A percentile compares a stretch with the other conserved stretches of the same genome.
phyloP scores from a whole-genome alignment of 495 filamentous ascomycete species.

The Talaromyces thailandensis region DNA sequence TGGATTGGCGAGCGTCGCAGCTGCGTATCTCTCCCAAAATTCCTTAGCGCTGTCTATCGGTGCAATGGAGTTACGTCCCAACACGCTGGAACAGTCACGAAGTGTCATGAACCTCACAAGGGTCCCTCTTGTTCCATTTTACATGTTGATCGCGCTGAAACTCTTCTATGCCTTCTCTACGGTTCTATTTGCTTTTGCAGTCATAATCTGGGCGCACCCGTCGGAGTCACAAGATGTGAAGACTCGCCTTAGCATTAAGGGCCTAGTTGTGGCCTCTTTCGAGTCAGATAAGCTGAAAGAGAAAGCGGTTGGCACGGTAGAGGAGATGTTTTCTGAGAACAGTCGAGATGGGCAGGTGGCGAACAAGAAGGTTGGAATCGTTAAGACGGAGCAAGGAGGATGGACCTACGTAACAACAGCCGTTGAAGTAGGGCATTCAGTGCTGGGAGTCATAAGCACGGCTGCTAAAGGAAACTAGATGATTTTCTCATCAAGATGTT shows the following conservation, averaged over 20 bases:
- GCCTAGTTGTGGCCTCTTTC: conserved; percentile 1
- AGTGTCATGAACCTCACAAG: background rate
- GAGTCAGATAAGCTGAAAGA: background rate
- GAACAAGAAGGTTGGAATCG: background rate
- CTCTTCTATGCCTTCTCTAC: background rate
- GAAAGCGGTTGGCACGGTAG: conserved; percentile 1
- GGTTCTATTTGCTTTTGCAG: conserved; percentile 1
- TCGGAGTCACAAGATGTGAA: background rate
- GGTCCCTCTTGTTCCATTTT: background rate
- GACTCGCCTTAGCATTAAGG: conserved; percentile 3
- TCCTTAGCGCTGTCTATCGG: background rate
- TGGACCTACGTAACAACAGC: background rate
- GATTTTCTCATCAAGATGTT: background rate
- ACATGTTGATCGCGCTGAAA: background rate
- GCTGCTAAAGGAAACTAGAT: background rate
- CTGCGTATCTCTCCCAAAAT: conserved; percentile 2
- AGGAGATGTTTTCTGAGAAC: conserved; percentile 4
- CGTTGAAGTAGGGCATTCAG: background rate
- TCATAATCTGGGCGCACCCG: background rate
- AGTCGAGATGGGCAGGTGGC: background rate
- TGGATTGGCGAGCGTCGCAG: background rate
- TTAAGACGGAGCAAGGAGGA: conserved; percentile 4
- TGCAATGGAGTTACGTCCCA: background rate
- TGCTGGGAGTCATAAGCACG: background rate
- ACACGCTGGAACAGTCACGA: background rate